Percentiles rank a stretch among this genome's conserved stretches.
Conservation (phyloP, 2,329 filamentous ascomycete genomes). For the Colletotrichum sojae region DNA sequence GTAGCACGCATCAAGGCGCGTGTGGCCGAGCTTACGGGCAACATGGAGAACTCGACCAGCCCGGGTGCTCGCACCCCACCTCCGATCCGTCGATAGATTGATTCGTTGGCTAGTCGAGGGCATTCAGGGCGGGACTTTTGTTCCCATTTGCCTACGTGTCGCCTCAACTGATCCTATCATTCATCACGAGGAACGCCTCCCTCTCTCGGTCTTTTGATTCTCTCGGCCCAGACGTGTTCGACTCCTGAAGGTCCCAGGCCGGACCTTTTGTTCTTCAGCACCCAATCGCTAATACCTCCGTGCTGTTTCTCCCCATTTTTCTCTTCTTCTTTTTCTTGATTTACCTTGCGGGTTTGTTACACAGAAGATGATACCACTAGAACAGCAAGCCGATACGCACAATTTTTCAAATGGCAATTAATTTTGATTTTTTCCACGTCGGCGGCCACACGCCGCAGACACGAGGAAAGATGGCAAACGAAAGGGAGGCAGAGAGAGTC, state of each 20-base stretch:
- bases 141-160: slow-evolving; percentile 1
- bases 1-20: slow-evolving; percentile 98
- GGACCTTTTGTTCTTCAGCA: slow-evolving; percentile 22
- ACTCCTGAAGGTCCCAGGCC: slow-evolving; percentile 14
- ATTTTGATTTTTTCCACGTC: neutral
- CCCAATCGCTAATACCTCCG: slow-evolving; percentile 34
- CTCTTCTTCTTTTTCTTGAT: slow-evolving; percentile 12
- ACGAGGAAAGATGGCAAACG: neutral
- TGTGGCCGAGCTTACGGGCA: slow-evolving; percentile 92
- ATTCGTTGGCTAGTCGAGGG: neutral
- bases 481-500: no score
- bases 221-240: slow-evolving; percentile 14
- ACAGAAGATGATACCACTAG: slow-evolving; percentile 44
- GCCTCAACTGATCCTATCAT: slow-evolving; percentile 16
- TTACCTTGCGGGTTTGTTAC: slow-evolving; percentile 39
- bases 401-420: slow-evolving; percentile 29
- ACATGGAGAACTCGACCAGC: slow-evolving; percentile 73
- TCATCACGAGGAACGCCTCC: slow-evolving; percentile 10
- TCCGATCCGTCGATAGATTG: slow-evolving; percentile 36
- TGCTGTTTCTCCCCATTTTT: slow-evolving; percentile 18
- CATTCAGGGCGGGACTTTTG: neutral
- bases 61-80: slow-evolving; percentile 47
- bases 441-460: neutral
- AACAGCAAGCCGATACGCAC: slow-evolving; percentile 40
- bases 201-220: slow-evolving; percentile 29